Percentiles rank a stretch among this genome's conserved stretches.
These are phyloP conservation scores for Nicotiana attenuata DNA, from an alignment of 257 asterid genomes.

Conservation along the genomic window DNA sequence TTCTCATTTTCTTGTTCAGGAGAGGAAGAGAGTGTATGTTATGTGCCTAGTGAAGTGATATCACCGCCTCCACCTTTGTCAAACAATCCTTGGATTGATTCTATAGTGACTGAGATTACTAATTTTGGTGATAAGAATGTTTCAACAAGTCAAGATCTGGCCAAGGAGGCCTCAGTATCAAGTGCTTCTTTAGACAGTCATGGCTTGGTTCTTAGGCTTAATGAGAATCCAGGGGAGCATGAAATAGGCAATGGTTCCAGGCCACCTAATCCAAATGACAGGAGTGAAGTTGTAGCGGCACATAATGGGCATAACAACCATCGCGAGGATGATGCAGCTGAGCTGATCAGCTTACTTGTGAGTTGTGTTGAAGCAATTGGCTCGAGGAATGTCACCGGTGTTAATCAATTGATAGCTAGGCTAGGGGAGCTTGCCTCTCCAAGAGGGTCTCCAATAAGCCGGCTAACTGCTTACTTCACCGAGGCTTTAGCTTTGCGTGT, in stretches of 20 bases:
- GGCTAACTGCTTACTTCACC: conserved; percentile 75
- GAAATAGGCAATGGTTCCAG: conserved; percentile 59
- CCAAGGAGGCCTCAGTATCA: conserved; percentile 55
- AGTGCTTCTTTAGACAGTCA: conserved; percentile 62
- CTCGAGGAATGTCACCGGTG: conserved; percentile 43
- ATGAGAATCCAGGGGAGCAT: conserved; percentile 29
- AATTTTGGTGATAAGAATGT: conserved; percentile 45
- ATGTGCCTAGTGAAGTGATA: conserved; percentile 33
- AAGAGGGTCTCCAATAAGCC: conserved; percentile 62
- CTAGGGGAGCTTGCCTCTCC: conserved; percentile 96
- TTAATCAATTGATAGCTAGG: conserved; percentile 61
- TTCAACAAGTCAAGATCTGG: conserved; percentile 37
- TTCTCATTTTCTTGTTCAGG: conserved; percentile 59
- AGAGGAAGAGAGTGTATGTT: conserved; percentile 53
- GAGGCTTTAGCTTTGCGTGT: conserved; percentile 79
- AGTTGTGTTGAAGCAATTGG: conserved; percentile 72
- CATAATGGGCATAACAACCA: conserved; percentile 31
- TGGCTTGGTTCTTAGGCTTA: conserved; percentile 35
- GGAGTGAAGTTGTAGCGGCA: conserved; percentile 26
- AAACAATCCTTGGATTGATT: conserved; percentile 72
- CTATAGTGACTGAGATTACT: conserved; percentile 50
- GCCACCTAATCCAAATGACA: conserved; percentile 30
- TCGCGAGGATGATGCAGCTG: conserved; percentile 53
- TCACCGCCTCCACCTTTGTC: conserved; percentile 56
- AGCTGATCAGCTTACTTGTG: conserved; percentile 71